Evolutionary conservation across 1,284 basidiomycete species (phyloP).

Genomic region (Gymnopus androsaceus): DNA sequence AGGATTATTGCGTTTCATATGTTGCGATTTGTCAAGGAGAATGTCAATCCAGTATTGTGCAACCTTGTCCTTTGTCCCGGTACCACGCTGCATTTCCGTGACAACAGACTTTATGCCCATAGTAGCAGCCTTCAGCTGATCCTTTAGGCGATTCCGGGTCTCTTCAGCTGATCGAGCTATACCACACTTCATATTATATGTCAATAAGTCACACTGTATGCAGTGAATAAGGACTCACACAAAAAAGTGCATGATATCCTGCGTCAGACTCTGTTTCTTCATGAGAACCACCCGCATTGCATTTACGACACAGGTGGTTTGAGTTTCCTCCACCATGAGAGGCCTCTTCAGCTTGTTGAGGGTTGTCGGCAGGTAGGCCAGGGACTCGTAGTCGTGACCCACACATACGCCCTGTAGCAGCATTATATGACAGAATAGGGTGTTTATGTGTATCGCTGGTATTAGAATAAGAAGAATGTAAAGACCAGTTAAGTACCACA

Average conservation of each 20-base stretch:
- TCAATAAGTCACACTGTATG: neutral
- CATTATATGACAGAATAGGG: constrained; percentile 9
- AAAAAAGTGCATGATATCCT: constrained; percentile 31
- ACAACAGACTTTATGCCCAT: constrained; percentile 21
- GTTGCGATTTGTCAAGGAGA: constrained; percentile 25
- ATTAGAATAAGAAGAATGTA: too few relatives aligned
- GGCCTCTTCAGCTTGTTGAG: constrained; percentile 32
- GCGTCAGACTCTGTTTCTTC: constrained; percentile 26
- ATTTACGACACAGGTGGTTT: constrained; percentile 26
- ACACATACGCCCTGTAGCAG: constrained; percentile 29
- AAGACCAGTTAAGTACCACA: neutral
- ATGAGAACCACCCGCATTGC: constrained; percentile 27
- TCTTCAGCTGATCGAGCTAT: constrained; percentile 18
- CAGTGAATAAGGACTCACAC: constrained; percentile 16
- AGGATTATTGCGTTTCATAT: constrained; percentile 26
- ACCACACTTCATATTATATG: neutral
- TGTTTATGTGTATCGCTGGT: constrained; percentile 5
- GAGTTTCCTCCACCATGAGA: constrained; percentile 28
- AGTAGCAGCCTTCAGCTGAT: constrained; percentile 26
- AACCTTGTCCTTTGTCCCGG: constrained; percentile 39
- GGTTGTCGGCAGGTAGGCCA: constrained; percentile 37
- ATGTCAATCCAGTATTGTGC: constrained; percentile 34
- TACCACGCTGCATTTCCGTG: constrained; percentile 23
- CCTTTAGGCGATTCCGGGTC: constrained; percentile 23
- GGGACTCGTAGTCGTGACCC: constrained; percentile 25